Base-by-base conservation (phyloP, 148 eudicot species). In the Silene latifolia region DNA sequence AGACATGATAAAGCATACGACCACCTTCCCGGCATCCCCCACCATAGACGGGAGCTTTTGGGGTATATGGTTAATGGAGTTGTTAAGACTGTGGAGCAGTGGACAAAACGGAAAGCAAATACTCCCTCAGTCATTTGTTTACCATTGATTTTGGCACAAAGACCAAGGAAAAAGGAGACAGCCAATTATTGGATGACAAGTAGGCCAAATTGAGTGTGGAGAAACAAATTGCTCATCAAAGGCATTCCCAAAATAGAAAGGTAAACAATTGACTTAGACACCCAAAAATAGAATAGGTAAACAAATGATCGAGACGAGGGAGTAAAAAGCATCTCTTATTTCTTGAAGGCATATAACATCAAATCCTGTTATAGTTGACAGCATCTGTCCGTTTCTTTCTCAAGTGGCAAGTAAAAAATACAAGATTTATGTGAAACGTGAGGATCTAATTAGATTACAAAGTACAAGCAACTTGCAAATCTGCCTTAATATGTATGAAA, bases 391-490 rank as follows among this genome's bases (percentile, higher is more conserved):
- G n/a, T 61, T 47, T 53, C 24, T n/a, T 32, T 13, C 47, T 63
- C 46, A 77, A 51, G 54, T 53, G 39, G 63, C 29, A 62, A 13
- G 48, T 51, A 39, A 35, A 67, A 17, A 74, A 19, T 32, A 63
- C 44, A 70, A 77, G 10, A 53, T 5, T 21, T 51, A 42, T n/a
- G 73, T 51, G 39, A 67, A 60, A 60, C 29, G 17, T 29, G 13
- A 63, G 15, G 39, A 63, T 63, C 67, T 60, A n/a, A 32, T 57
- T 13, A 27, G 15, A 56, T 71, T 66, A 53, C 54, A 75, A 75
- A 39, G 72, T 54, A 51, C 64, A 75, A 75, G 54, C 62, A 66
- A 69, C 72, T 69, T 69, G 72, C 72, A 69, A 47, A 69, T 69
- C 15, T 44, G 25, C 54, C 71, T 42, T n/a, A 42, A 35, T 1